These are phyloP conservation scores for Amphibolis antarctica DNA, from an alignment of 106 monocot genomes.

Conservation along the genomic window DNA sequence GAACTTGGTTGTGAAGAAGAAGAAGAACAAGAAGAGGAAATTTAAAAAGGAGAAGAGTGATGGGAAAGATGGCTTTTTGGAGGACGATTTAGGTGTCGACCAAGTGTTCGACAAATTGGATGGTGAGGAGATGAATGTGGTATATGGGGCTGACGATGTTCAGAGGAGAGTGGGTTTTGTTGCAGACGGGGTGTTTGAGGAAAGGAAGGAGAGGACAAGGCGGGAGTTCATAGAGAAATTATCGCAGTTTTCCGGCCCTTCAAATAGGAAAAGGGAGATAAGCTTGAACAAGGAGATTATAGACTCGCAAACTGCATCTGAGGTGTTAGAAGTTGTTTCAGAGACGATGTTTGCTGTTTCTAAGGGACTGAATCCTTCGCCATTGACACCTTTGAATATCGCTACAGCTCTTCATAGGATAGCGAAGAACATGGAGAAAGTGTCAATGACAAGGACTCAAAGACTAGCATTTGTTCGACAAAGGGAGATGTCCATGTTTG, in stretches of 20 bases:
- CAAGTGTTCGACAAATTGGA: constrained; percentile 24
- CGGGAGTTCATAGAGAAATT: constrained; percentile 64
- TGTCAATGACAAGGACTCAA: constrained; percentile 50
- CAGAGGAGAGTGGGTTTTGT: constrained; percentile 23
- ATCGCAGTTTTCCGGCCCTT: constrained; percentile 65
- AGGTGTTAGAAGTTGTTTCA: constrained; percentile 59
- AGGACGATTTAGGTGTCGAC: constrained; percentile 22
- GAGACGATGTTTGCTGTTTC: constrained; percentile 65
- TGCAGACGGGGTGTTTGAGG: constrained; percentile 67
- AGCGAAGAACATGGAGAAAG: constrained; percentile 96
- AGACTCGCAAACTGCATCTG: constrained; percentile 60
- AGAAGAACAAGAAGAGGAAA: constrained; percentile 61
- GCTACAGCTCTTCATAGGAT: constrained; percentile 86
- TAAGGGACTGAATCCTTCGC: constrained; percentile 86
- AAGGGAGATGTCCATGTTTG: constrained; percentile 89
- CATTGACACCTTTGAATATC: constrained; percentile 69
- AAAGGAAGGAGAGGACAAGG: constrained; percentile 40
- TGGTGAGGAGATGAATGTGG: constrained; percentile 22
- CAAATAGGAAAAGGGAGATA: constrained; percentile 74
- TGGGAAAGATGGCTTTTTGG: constrained; percentile 19
- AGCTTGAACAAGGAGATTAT: constrained; percentile 57
- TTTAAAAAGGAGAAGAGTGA: constrained; percentile 12
- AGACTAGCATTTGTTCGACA: constrained; percentile 75
- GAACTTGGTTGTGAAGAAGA: constrained; percentile 54
- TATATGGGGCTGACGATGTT: constrained; percentile 19